These are phyloP conservation scores for Panaeolus cyanescens DNA, from an alignment of 768 basidiomycete species.

Conservation along the genomic window DNA sequence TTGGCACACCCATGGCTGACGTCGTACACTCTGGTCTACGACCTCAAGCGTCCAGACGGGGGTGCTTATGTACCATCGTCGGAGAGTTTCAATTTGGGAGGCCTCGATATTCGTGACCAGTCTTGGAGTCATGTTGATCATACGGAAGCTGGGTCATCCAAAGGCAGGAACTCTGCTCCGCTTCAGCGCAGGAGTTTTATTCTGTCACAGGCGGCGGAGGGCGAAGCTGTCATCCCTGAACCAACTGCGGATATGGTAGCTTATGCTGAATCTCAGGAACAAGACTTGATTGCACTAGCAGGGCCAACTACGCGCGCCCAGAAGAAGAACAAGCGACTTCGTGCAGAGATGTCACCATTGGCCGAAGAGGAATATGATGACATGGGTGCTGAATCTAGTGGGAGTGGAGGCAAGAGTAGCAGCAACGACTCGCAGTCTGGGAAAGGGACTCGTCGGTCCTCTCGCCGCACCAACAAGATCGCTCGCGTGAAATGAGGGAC, in stretches of 20 bases:
- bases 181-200: constrained; percentile 53
- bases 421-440: not conserved
- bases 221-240: constrained; percentile 39
- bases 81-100: not conserved
- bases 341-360: constrained; percentile 43
- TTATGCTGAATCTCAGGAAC: constrained; percentile 33
- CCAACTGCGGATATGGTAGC: constrained; percentile 62
- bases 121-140: constrained; percentile 2
- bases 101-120: constrained; percentile 6
- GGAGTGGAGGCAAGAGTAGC: not conserved
- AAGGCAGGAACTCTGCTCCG: constrained; percentile 32
- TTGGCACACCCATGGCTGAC: constrained; percentile 78
- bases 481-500: constrained; percentile 17
- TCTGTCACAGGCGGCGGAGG: constrained; percentile 46
- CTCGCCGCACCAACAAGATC: constrained; percentile 17
- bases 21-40: constrained; percentile 31
- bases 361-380: constrained; percentile 33
- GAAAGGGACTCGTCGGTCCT: constrained; percentile 17
- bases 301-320: constrained; percentile 16
- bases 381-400: constrained; percentile 5
- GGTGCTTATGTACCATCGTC: not conserved
- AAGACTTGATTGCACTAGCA: constrained; percentile 16
- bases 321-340: constrained; percentile 41
- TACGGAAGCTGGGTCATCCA: constrained; percentile 7
- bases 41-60: not conserved